Evolutionary conservation across 805 yeast genomes (phyloP).

Genomic region (Candida cerambycidarum): DNA sequence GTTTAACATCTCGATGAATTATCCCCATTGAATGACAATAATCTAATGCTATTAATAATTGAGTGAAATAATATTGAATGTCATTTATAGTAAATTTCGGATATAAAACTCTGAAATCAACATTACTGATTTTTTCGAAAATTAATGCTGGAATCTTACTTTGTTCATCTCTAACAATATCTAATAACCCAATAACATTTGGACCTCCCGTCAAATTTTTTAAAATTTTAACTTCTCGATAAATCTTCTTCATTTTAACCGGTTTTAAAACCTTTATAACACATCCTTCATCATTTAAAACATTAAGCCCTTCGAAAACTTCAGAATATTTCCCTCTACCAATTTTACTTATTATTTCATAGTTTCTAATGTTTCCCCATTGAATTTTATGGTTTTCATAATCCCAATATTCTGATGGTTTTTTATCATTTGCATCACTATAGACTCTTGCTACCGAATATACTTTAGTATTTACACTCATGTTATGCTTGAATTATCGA

Average conservation of each 20-base stretch:
- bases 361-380: slow-evolving; percentile 84
- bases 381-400: slow-evolving; percentile 66
- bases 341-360: slow-evolving; percentile 79
- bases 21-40: slow-evolving; percentile 92
- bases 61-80: slow-evolving; percentile 79
- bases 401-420: slow-evolving; percentile 87
- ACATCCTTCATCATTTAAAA: slow-evolving; percentile 59
- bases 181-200: slow-evolving; percentile 71
- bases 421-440: slow-evolving; percentile 70
- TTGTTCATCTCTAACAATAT: slow-evolving; percentile 84
- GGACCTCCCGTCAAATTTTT: slow-evolving; percentile 85
- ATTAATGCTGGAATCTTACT: slow-evolving; percentile 85
- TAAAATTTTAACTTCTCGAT: slow-evolving; percentile 84
- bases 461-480: slow-evolving; percentile 28
- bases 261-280: slow-evolving; percentile 93
- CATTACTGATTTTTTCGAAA: slow-evolving; percentile 80
- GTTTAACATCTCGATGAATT: slow-evolving; percentile 92
- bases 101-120: slow-evolving; percentile 83
- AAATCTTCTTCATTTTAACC: slow-evolving; percentile 88
- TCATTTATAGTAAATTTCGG: slow-evolving; percentile 76
- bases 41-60: slow-evolving; percentile 79
- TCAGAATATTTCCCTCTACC: slow-evolving; percentile 95
- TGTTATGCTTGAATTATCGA: slow-evolving; percentile 6
- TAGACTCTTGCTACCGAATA: slow-evolving; percentile 76
- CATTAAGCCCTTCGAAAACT: slow-evolving; percentile 82